Conservation (phyloP, 805 yeast genomes). For the Candida multigemmis region DNA sequence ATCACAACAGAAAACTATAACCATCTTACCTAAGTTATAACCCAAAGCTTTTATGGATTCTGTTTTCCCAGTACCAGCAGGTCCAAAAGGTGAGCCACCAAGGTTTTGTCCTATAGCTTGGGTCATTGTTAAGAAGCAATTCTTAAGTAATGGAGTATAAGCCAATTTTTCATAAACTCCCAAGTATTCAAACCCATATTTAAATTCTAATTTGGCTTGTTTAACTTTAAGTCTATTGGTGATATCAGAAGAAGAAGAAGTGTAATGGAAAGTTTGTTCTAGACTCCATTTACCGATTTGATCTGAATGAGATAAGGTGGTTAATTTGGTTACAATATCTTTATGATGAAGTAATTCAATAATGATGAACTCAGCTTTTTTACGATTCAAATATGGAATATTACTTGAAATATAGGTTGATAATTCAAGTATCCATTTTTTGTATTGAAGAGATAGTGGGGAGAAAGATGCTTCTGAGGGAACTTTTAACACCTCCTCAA, state of each 20-base stretch:
- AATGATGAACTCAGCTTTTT: conserved; percentile 50
- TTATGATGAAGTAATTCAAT: conserved; percentile 59
- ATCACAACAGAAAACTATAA: conserved; percentile 85
- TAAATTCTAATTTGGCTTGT: conserved; percentile 43
- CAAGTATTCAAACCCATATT: conserved; percentile 75
- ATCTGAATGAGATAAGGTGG: conserved; percentile 4
- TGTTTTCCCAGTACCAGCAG: conserved; percentile 97
- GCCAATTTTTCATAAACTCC: conserved; percentile 72
- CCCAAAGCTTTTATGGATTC: conserved; percentile 85
- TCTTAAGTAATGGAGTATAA: conserved; percentile 61
- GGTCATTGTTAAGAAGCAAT: conserved; percentile 58
- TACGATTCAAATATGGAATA: too few species aligned
- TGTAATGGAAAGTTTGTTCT: conserved; percentile 42
- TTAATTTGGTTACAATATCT: conserved; percentile 21
- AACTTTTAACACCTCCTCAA: too few species aligned
- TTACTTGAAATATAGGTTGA: too few species aligned
- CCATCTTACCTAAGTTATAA: conserved; percentile 68
- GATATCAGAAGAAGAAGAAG: conserved; percentile 11
- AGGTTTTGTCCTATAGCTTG: conserved; percentile 63
- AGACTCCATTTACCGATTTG: conserved; percentile 36
- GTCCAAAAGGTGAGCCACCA: conserved; percentile 93
- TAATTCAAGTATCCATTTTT: too few species aligned
- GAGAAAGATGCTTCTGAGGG: too few species aligned
- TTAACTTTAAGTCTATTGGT: conserved; percentile 30
- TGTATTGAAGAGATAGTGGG: too few species aligned